Percentiles rank a stretch among this genome's conserved stretches.
phyloP scores from a whole-genome alignment of 2,329 filamentous ascomycete genomes.

The Penicillium sp. region DNA sequence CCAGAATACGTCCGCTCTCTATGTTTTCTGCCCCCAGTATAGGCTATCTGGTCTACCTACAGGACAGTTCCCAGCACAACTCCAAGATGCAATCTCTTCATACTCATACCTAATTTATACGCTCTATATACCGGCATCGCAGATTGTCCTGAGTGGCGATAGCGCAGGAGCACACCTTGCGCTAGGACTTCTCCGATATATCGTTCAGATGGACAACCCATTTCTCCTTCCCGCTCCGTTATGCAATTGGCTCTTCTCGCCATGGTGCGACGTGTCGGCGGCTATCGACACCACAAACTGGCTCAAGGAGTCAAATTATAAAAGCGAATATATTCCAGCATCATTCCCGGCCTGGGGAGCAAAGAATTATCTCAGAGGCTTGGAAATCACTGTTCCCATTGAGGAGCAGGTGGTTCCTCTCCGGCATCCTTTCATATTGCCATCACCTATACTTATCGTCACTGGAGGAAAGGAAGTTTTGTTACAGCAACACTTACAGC shows the following conservation, averaged over 20 bases:
- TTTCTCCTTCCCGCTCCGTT: conserved; percentile 18
- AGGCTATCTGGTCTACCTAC: conserved; percentile 23
- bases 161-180: conserved; percentile 28
- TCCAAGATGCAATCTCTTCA: conserved; percentile 29
- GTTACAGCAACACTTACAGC: conserved; percentile 10
- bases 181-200: conserved; percentile 27
- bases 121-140: conserved; percentile 22
- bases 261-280: conserved; percentile 19
- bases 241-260: conserved; percentile 22
- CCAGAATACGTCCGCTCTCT: conserved; percentile 12
- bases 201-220: conserved; percentile 10
- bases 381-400: conserved; percentile 12
- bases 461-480: conserved; percentile 20
- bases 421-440: conserved; percentile 22
- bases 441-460: conserved; percentile 24
- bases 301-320: conserved; percentile 16
- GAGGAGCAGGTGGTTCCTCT: conserved; percentile 21
- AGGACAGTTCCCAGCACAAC: conserved; percentile 27
- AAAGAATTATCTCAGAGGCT: conserved; percentile 13
- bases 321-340: conserved; percentile 19
- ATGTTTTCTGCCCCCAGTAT: conserved; percentile 26
- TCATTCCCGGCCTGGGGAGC: conserved; percentile 20
- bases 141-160: conserved; percentile 29
- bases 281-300: conserved; percentile 12
- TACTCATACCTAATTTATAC: conserved; percentile 26